Evolutionary conservation across 306 rosid species (phyloP).

Genomic region (Vicia faba): DNA sequence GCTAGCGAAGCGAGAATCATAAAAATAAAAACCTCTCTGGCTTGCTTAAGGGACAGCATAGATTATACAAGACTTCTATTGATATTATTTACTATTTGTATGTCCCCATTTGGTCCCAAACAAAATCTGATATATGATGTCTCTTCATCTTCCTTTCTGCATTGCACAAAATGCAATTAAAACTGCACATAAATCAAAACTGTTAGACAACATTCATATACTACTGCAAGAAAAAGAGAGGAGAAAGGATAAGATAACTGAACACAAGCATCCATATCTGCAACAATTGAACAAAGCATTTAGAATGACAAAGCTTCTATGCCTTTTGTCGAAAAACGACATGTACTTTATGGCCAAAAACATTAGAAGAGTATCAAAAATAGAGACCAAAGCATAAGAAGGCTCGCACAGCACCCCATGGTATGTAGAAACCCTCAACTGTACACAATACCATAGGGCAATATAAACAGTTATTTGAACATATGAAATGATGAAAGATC

Average conservation of each 20-base stretch:
- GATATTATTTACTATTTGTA: not conserved
- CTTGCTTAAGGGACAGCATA: slow-evolving; percentile 28
- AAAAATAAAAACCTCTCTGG: slow-evolving; percentile 27
- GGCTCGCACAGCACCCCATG: too few species aligned
- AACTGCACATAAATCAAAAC: slow-evolving; percentile 63
- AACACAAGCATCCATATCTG: slow-evolving; percentile 29
- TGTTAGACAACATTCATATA: slow-evolving; percentile 31
- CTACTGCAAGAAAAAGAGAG: not conserved
- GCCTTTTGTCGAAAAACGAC: not conserved
- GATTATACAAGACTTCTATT: slow-evolving; percentile 29
- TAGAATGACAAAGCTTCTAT: slow-evolving; percentile 22
- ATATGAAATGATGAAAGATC: not conserved
- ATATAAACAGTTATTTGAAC: not conserved
- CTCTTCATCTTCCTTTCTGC: slow-evolving; percentile 51
- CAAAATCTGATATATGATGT: slow-evolving; percentile 27
- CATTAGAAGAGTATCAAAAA: slow-evolving; percentile 14
- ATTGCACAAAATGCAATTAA: slow-evolving; percentile 56
- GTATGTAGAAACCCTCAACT: not conserved
- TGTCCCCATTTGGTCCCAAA: slow-evolving; percentile 29
- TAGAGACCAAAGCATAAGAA: not conserved
- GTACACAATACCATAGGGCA: slow-evolving; percentile 9
- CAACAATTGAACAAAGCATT: slow-evolving; percentile 20
- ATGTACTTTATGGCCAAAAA: slow-evolving; percentile 1
- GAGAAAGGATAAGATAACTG: not conserved
- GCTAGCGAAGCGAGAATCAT: slow-evolving; percentile 37